These are phyloP conservation scores for Fonsecaea pedrosoi DNA, from an alignment of 2,329 filamentous ascomycete genomes.

Conservation along the genomic window DNA sequence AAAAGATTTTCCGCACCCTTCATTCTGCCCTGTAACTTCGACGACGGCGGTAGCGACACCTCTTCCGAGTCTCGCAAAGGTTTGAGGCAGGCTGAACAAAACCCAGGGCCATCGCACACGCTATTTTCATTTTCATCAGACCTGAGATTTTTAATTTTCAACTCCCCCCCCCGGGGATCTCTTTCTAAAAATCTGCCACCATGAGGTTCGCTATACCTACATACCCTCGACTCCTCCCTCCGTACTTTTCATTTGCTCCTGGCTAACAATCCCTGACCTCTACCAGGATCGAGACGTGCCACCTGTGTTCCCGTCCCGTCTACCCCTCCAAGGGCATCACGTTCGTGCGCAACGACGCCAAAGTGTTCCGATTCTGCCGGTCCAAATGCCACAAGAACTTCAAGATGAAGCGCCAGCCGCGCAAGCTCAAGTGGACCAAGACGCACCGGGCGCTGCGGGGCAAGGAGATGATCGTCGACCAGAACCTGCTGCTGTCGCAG, in stretches of 20 bases:
- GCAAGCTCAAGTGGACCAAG: slow-evolving; percentile 98
- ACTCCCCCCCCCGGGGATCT: no score
- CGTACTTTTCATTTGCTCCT: neutral
- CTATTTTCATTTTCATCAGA: neutral
- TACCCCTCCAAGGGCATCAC: slow-evolving; percentile 72
- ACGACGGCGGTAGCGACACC: neutral
- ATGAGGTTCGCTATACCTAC: slow-evolving; percentile 23
- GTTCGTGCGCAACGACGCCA: slow-evolving; percentile 71
- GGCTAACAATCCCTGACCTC: slow-evolving; percentile 12
- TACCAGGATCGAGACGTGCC: slow-evolving; percentile 63
- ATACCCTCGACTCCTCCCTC: neutral
- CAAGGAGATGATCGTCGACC: slow-evolving; percentile 92
- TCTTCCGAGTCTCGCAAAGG: neutral
- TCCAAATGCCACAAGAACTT: slow-evolving; percentile 77
- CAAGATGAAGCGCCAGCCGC: slow-evolving; percentile 98
- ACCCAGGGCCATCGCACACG: neutral
- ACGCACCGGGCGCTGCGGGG: slow-evolving; percentile 83
- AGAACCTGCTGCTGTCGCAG: slow-evolving; percentile 72
- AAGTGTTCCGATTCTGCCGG: slow-evolving; percentile 71
- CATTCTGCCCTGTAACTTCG: neutral
- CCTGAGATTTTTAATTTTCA: neutral
- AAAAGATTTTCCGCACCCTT: neutral
- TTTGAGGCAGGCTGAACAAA: neutral
- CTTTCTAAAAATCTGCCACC: slow-evolving; percentile 1
- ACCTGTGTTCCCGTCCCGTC: slow-evolving; percentile 73